Conservation (phyloP, 352 stramenopile genomes). For the Pelagophyceae sp. region DNA sequence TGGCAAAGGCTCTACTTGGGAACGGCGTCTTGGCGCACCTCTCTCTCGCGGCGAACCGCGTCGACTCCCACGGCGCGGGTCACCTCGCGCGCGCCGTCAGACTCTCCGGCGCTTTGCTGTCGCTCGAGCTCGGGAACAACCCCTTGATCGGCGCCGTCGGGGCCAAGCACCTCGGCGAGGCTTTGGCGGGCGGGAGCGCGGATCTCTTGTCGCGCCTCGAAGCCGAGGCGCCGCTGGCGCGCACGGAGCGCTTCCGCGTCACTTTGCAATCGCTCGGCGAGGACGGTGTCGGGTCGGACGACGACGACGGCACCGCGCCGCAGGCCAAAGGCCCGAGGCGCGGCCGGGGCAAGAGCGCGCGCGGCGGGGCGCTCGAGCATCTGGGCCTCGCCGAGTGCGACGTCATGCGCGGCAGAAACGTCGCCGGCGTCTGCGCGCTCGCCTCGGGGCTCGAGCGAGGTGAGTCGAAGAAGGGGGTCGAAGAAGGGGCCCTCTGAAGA, state of each 20-base stretch:
- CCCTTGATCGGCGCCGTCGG: not conserved
- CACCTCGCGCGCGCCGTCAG: not conserved
- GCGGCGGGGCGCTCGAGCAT: not conserved
- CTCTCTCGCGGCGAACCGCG: not conserved
- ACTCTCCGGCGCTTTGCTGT: not conserved
- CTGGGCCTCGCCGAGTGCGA: not conserved
- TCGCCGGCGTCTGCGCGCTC: not conserved
- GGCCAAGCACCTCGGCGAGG: not conserved
- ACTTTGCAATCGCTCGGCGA: not conserved
- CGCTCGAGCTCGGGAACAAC: constrained; percentile 1
- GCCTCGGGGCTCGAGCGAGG: not conserved
- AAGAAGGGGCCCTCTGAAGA: too few species aligned
- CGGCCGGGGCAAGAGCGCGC: not conserved
- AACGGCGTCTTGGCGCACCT: not conserved
- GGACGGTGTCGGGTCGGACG: not conserved
- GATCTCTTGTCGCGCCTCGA: not conserved
- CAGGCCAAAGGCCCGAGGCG: not conserved
- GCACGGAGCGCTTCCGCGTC: not conserved
- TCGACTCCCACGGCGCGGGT: not conserved
- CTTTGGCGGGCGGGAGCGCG: not conserved
- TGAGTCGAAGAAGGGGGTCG: too few species aligned
- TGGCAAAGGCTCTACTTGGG: not conserved
- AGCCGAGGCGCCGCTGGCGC: not conserved
- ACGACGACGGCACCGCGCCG: not conserved
- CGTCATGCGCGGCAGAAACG: not conserved